phyloP scores from a whole-genome alignment of 495 filamentous ascomycete species.

The Neurospora tetraspora region DNA sequence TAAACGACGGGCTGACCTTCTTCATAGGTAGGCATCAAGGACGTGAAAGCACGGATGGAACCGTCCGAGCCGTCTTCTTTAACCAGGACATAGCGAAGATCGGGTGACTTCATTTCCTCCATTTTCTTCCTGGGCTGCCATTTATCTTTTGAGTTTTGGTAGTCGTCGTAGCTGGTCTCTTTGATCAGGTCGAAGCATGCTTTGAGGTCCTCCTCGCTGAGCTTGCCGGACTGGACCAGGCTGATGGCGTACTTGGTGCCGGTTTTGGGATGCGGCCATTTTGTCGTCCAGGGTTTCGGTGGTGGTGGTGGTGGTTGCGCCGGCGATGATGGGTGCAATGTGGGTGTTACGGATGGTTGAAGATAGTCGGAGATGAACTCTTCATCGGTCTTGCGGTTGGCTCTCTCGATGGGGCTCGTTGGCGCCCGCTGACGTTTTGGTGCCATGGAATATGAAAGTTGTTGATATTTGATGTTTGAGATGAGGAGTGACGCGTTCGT shows the following conservation, averaged over 20 bases:
- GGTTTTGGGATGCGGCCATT: slow-evolving; percentile 35
- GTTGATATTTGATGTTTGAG: background rate
- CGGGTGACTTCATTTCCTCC: slow-evolving; percentile 64
- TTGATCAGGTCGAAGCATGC: slow-evolving; percentile 64
- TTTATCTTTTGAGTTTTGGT: slow-evolving; percentile 50
- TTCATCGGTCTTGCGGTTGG: slow-evolving; percentile 33
- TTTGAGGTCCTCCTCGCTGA: slow-evolving; percentile 45
- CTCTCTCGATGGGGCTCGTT: slow-evolving; percentile 31
- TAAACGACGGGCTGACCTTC: slow-evolving; percentile 66
- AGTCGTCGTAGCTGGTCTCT: slow-evolving; percentile 55
- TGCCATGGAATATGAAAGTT: slow-evolving; percentile 4
- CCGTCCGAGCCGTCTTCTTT: slow-evolving; percentile 18
- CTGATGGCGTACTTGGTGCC: slow-evolving; percentile 28
- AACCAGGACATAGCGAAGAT: slow-evolving; percentile 58
- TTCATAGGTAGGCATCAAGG: slow-evolving; percentile 77
- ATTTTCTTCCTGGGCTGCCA: slow-evolving; percentile 65
- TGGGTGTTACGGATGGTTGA: slow-evolving; percentile 8
- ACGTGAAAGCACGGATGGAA: slow-evolving; percentile 54
- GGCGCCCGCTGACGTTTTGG: slow-evolving; percentile 22
- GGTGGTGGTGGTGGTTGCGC: background rate
- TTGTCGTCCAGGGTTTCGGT: slow-evolving; percentile 27
- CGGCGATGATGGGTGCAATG: background rate
- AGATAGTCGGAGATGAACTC: slow-evolving; percentile 37
- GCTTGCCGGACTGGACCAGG: slow-evolving; percentile 36
- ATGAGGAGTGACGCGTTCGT: background rate